Evolutionary conservation across 78 protist genomes (phyloP).

Genomic region (Protostelium mycophagum): DNA sequence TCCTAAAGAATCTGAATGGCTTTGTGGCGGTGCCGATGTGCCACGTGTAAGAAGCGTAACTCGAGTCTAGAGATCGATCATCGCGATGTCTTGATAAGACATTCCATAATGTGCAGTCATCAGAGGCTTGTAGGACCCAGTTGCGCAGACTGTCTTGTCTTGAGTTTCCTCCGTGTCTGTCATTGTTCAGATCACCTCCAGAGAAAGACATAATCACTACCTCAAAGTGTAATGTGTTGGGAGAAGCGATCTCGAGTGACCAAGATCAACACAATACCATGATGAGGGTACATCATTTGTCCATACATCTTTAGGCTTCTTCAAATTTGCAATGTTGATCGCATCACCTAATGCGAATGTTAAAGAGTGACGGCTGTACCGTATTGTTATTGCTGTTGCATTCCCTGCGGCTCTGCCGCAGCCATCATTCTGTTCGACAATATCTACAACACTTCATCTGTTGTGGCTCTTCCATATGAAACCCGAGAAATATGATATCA

Average conservation of each 20-base stretch:
- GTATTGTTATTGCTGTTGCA: too few relatives aligned
- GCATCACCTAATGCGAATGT: slow-evolving; percentile 40
- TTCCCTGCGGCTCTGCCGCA: too few relatives aligned
- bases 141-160: slow-evolving; percentile 42
- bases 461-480: not conserved
- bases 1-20: slow-evolving; percentile 22
- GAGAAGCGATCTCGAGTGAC: not conserved
- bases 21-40: slow-evolving; percentile 6
- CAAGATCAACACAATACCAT: slow-evolving; percentile 45
- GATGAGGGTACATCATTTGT: slow-evolving; percentile 54
- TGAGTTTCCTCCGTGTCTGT: slow-evolving; percentile 50
- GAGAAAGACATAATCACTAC: not conserved
- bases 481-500: not conserved
- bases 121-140: slow-evolving; percentile 58
- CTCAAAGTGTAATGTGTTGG: slow-evolving; percentile 34
- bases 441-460: slow-evolving; percentile 22
- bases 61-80: slow-evolving; percentile 9
- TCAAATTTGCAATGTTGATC: not conserved
- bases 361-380: too few relatives aligned
- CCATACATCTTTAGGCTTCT: slow-evolving; percentile 26
- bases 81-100: slow-evolving; percentile 16
- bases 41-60: slow-evolving; percentile 38
- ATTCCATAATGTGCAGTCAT: slow-evolving; percentile 29
- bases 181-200: not conserved
- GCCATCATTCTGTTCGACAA: too few relatives aligned